These are phyloP conservation scores for Plectosphaerella plurivora DNA, from an alignment of 2,329 filamentous ascomycete species.

Conservation along the genomic window DNA sequence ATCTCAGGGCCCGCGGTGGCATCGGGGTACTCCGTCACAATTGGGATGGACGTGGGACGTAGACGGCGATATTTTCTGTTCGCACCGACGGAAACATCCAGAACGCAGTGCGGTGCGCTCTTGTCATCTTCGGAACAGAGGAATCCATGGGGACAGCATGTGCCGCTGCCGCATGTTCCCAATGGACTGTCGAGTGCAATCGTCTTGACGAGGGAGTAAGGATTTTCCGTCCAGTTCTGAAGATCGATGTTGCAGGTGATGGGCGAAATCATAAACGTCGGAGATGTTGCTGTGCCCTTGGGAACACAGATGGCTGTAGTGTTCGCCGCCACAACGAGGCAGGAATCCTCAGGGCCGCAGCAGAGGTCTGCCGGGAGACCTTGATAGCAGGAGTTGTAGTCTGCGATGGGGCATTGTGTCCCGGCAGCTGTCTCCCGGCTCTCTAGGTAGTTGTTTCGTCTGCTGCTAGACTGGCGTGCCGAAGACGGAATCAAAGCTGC, in stretches of 20 bases:
- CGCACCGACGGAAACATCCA: constrained; percentile 24
- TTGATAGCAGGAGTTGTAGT: constrained; percentile 6
- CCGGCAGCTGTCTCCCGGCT: background rate
- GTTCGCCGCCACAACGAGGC: constrained; percentile 54
- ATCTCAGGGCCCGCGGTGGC: background rate
- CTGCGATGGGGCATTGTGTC: constrained; percentile 6
- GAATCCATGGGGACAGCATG: constrained; percentile 74
- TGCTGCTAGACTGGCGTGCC: background rate
- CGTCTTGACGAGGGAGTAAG: constrained; percentile 61
- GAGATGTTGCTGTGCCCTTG: constrained; percentile 45
- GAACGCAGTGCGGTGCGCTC: constrained; percentile 38
- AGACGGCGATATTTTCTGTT: background rate
- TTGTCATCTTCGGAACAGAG: constrained; percentile 40
- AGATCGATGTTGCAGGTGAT: constrained; percentile 60
- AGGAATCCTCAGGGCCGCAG: constrained; percentile 51
- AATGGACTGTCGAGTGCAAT: constrained; percentile 55
- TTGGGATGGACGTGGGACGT: constrained; percentile 33
- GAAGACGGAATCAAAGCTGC: background rate
- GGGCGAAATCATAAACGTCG: constrained; percentile 43
- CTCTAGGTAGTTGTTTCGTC: background rate
- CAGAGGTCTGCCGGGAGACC: constrained; percentile 61
- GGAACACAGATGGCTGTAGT: constrained; percentile 72
- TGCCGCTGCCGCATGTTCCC: constrained; percentile 47
- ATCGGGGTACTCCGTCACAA: background rate
- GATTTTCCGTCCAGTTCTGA: constrained; percentile 55